Evolutionary conservation across 768 basidiomycete genomes (phyloP).

Genomic region (Ramaria sp.): DNA sequence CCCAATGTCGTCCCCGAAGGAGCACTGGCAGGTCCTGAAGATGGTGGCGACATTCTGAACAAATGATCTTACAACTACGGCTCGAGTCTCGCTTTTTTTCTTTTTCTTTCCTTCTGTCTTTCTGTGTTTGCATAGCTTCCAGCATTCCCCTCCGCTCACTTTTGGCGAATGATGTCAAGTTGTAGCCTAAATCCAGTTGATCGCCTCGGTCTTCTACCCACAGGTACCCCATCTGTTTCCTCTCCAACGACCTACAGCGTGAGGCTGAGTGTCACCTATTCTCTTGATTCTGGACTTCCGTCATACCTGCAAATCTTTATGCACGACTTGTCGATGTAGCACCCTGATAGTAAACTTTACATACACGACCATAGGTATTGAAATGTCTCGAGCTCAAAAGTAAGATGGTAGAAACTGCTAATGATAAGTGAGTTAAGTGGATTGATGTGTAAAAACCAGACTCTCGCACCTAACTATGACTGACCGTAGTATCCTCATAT

Average conservation of each 20-base stretch:
- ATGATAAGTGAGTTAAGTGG: too few species aligned
- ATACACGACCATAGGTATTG: background rate
- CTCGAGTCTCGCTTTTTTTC: background rate
- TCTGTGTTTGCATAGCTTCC: background rate
- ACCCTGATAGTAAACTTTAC: background rate
- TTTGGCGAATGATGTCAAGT: background rate
- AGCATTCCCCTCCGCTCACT: background rate
- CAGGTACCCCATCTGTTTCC: background rate
- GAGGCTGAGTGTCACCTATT: background rate
- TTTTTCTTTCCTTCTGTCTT: background rate
- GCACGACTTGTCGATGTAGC: background rate
- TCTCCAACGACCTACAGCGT: background rate
- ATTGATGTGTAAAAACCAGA: too few species aligned
- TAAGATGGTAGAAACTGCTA: background rate
- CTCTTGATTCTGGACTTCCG: background rate
- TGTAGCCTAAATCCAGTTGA: background rate
- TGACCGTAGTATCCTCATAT: background rate
- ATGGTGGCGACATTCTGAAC: conserved; percentile 3
- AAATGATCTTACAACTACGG: background rate
- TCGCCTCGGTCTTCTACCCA: background rate
- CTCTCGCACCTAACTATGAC: background rate
- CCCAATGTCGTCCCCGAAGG: conserved; percentile 39
- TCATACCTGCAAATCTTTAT: background rate
- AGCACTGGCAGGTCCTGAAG: conserved; percentile 57
- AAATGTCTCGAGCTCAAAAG: background rate